A percentile compares a stretch with the other conserved stretches of the same genome.
These are phyloP conservation scores for Pelagophyceae sp. DNA, from an alignment of 352 stramenopile genomes.

Conservation along the genomic window DNA sequence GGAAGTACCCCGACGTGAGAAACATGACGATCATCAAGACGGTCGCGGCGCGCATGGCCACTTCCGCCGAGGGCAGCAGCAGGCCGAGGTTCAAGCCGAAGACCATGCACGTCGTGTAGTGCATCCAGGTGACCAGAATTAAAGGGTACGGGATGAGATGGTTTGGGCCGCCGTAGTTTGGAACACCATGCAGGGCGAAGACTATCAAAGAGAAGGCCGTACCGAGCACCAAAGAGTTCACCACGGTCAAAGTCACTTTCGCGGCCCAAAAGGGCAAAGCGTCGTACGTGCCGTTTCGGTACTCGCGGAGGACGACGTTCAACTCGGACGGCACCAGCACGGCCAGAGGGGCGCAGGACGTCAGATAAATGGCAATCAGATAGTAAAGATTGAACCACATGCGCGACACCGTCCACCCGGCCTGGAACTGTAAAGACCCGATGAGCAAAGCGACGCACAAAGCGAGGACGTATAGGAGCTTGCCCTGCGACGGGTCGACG, in stretches of 20 bases:
- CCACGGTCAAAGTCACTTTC: background rate
- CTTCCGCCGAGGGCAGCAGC: background rate
- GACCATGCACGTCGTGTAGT: background rate
- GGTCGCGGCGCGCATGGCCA: background rate
- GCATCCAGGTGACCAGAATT: background rate
- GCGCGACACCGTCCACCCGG: no score
- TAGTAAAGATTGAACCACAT: no score
- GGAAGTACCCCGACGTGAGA: background rate
- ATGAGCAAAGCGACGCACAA: no score
- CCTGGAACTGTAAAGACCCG: no score
- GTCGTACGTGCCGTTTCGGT: background rate
- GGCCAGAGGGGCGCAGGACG: no score
- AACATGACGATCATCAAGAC: background rate
- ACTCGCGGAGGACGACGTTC: background rate
- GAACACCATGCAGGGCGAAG: background rate
- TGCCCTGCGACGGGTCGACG: no score
- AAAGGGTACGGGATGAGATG: background rate
- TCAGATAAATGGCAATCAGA: no score
- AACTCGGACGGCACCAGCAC: background rate
- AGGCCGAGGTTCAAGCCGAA: slow-evolving; percentile 7
- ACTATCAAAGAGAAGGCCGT: background rate
- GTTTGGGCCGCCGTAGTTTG: background rate
- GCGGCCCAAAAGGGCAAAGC: background rate
- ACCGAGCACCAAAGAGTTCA: background rate
- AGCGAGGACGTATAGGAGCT: no score